phyloP scores from a whole-genome alignment of 768 basidiomycete species.

The Phanerochaete sordida region DNA sequence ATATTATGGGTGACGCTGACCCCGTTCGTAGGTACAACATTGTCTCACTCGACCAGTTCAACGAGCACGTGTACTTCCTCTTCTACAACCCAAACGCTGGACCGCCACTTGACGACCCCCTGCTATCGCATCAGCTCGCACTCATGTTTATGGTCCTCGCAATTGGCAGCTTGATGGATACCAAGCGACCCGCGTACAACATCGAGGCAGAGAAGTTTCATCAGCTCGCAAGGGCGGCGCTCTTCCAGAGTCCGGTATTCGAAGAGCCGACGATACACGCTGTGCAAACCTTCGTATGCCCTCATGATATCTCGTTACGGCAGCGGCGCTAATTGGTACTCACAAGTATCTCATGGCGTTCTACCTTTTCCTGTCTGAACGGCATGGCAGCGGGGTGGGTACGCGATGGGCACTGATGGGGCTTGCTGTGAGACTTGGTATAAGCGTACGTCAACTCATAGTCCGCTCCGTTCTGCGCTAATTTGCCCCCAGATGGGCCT shows the following conservation, averaged over 20 bases:
- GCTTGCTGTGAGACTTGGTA: constrained; percentile 63
- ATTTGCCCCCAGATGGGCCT: constrained; percentile 49
- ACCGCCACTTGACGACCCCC: constrained; percentile 39
- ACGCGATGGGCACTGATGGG: constrained; percentile 75
- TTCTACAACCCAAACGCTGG: constrained; percentile 45
- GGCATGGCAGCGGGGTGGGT: constrained; percentile 41
- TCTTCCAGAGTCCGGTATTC: constrained; percentile 61
- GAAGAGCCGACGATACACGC: constrained; percentile 61
- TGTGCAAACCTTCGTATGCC: constrained; percentile 61
- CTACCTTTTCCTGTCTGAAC: constrained; percentile 43
- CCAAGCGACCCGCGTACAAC: constrained; percentile 50
- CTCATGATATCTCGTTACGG: constrained; percentile 16
- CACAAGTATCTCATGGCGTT: constrained; percentile 55
- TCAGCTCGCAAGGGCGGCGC: constrained; percentile 54
- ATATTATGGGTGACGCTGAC: not conserved
- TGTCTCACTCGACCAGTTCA: constrained; percentile 55
- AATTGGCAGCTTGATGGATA: constrained; percentile 59
- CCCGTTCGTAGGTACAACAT: constrained; percentile 53
- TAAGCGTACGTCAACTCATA: constrained; percentile 43
- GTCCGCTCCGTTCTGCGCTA: constrained; percentile 5
- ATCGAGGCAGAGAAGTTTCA: constrained; percentile 59
- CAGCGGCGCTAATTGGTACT: not conserved
- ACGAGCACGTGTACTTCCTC: constrained; percentile 46
- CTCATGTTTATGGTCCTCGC: constrained; percentile 64
- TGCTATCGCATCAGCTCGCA: constrained; percentile 52